A percentile compares a stretch with the other conserved stretches of the same genome.
These are phyloP conservation scores for Gillenia trifoliata DNA, from an alignment of 306 rosid genomes.

Conservation along the genomic window DNA sequence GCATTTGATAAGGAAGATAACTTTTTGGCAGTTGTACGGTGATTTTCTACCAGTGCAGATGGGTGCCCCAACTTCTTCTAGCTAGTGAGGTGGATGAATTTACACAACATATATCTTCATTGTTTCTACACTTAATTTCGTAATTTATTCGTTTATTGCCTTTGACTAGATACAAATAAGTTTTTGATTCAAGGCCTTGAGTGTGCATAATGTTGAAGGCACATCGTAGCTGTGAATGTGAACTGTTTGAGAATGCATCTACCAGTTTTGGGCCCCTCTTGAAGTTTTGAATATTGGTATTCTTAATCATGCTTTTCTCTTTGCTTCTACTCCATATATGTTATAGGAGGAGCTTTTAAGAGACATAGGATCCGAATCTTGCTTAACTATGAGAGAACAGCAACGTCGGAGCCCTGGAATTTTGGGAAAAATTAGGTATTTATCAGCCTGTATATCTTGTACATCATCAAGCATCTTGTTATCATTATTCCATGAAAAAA, in stretches of 20 bases:
- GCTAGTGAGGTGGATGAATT: conserved; percentile 69
- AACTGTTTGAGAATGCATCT: background rate
- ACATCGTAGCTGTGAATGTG: no score
- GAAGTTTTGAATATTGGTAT: background rate
- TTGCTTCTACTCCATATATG: conserved; percentile 22
- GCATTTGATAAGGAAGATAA: conserved; percentile 74
- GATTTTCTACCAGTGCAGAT: conserved; percentile 80
- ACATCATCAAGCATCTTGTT: no score
- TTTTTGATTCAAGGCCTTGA: background rate
- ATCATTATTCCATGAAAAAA: background rate
- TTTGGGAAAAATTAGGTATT: conserved; percentile 90
- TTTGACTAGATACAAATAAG: background rate
- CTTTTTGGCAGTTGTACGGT: conserved; percentile 92
- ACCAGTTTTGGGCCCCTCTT: background rate
- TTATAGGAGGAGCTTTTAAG: conserved; percentile 76
- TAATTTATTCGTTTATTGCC: background rate
- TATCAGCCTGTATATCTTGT: conserved; percentile 16
- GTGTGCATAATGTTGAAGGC: no score
- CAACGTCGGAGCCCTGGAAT: conserved; percentile 58
- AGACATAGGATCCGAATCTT: conserved; percentile 75
- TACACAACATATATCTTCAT: background rate
- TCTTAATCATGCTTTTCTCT: background rate
- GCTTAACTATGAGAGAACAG: conserved; percentile 62
- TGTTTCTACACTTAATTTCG: background rate
- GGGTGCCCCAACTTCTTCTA: conserved; percentile 88